Conservation (phyloP, 352 stramenopile species). For the Elongisporangium undulatum region DNA sequence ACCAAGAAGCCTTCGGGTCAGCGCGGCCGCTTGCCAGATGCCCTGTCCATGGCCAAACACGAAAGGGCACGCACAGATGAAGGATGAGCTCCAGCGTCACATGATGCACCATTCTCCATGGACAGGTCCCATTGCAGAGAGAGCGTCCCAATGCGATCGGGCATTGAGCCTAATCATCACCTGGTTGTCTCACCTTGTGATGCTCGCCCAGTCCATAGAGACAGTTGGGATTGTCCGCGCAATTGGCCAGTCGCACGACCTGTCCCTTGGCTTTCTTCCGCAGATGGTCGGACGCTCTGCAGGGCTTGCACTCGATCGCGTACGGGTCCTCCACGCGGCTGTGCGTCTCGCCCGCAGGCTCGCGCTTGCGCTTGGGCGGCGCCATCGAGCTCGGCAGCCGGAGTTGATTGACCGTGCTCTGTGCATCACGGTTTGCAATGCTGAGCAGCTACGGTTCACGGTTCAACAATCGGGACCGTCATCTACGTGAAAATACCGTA, state of each 20-base stretch:
- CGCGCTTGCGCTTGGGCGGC: conserved; percentile 53
- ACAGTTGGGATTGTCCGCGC: conserved; percentile 81
- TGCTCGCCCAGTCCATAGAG: conserved; percentile 80
- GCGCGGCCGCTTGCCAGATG: conserved; percentile 57
- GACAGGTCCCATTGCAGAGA: not conserved
- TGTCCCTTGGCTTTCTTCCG: conserved; percentile 37
- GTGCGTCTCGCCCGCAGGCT: conserved; percentile 11
- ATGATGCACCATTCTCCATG: not conserved
- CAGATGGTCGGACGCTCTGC: conserved; percentile 54
- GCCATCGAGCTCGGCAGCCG: conserved; percentile 4
- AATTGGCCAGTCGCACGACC: conserved; percentile 44
- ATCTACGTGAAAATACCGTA: too few relatives aligned
- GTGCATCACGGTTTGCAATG: not conserved
- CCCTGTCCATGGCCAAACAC: conserved; percentile 21
- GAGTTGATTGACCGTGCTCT: not conserved
- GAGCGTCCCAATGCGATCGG: not conserved
- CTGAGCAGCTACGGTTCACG: not conserved
- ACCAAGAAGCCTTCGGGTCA: conserved; percentile 51
- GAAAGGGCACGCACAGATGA: not conserved
- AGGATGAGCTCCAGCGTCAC: not conserved
- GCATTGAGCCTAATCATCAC: not conserved
- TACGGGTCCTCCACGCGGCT: conserved; percentile 60
- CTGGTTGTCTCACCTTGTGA: conserved; percentile 31
- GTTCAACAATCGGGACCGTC: not conserved
- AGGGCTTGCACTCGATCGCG: conserved; percentile 30